Evolutionary conservation across 495 filamentous ascomycete genomes (phyloP).

Genomic region (Usnea hakonensis): DNA sequence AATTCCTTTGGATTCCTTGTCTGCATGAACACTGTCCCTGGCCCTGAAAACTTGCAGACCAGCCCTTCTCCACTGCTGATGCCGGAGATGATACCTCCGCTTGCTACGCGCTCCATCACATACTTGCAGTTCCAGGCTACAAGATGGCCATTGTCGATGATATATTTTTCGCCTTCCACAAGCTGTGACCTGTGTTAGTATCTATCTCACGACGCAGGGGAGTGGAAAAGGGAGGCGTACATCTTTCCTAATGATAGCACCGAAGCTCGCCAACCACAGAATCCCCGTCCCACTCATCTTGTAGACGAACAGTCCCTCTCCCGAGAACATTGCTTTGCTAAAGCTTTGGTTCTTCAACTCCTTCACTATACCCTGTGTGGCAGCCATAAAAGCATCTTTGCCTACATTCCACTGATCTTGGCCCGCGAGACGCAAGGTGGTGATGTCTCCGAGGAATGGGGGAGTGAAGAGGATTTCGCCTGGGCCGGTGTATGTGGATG

Average conservation of each 20-base stretch:
- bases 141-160: constrained; percentile 90
- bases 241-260: constrained; percentile 92
- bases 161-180: constrained; percentile 70
- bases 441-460: constrained; percentile 74
- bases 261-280: constrained; percentile 84
- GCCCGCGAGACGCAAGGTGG: constrained; percentile 62
- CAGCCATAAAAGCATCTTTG: constrained; percentile 68
- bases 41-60: constrained; percentile 88
- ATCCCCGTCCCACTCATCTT: constrained; percentile 73
- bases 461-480: constrained; percentile 85
- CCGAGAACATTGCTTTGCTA: constrained; percentile 87
- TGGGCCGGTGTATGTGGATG: constrained; percentile 80
- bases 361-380: constrained; percentile 68
- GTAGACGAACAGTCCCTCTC: constrained; percentile 88
- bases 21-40: constrained; percentile 88
- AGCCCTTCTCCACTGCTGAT: constrained; percentile 75
- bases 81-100: constrained; percentile 78
- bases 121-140: constrained; percentile 98
- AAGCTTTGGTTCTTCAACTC: constrained; percentile 82
- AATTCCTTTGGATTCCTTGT: constrained; percentile 74
- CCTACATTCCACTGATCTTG: constrained; percentile 73
- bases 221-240: constrained; percentile 41
- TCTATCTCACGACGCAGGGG: not conserved
- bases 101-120: constrained; percentile 76
- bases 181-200: constrained; percentile 41